A percentile compares a stretch with the other conserved stretches of the same genome.
Evolutionary conservation across 768 basidiomycete genomes (phyloP).

Genomic region (Tephrocybe sp.): DNA sequence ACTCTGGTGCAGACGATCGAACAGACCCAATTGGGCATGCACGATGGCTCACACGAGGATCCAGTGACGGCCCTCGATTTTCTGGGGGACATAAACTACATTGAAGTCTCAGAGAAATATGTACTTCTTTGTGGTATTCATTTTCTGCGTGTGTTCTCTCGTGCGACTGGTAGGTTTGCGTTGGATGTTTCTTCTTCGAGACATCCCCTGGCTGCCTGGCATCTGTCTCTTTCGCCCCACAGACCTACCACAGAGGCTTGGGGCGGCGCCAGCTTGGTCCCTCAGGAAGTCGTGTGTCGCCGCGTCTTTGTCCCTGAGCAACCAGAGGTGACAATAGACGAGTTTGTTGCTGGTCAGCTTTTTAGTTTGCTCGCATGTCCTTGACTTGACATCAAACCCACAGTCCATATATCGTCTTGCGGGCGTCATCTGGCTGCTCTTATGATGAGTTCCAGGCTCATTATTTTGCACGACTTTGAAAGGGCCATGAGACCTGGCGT

Average conservation of each 20-base stretch:
- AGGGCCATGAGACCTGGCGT: conserved; percentile 27
- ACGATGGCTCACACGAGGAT: not conserved
- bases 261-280: not conserved
- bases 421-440: conserved; percentile 48
- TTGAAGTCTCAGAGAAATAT: conserved; percentile 60
- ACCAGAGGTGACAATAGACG: conserved; percentile 30
- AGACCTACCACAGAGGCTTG: conserved; percentile 2
- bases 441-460: conserved; percentile 35
- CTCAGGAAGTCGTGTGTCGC: conserved; percentile 5
- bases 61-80: not conserved
- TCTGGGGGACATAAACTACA: conserved; percentile 54
- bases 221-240: conserved; percentile 24
- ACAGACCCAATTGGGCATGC: conserved; percentile 29
- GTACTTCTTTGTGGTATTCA: conserved; percentile 57
- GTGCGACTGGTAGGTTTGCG: conserved; percentile 42
- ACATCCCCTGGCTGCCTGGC: conserved; percentile 33
- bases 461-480: conserved; percentile 45
- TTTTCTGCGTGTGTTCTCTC: conserved; percentile 54
- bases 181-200: conserved; percentile 41
- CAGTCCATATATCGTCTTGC: conserved; percentile 46
- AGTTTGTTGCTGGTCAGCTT: conserved; percentile 9
- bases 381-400: conserved; percentile 10
- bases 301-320: not conserved
- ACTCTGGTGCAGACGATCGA: conserved; percentile 47
- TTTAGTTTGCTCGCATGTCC: not conserved